Evolutionary conservation across 2,329 filamentous ascomycete species (phyloP).

Genomic region (Phaeosphaeria sp.): DNA sequence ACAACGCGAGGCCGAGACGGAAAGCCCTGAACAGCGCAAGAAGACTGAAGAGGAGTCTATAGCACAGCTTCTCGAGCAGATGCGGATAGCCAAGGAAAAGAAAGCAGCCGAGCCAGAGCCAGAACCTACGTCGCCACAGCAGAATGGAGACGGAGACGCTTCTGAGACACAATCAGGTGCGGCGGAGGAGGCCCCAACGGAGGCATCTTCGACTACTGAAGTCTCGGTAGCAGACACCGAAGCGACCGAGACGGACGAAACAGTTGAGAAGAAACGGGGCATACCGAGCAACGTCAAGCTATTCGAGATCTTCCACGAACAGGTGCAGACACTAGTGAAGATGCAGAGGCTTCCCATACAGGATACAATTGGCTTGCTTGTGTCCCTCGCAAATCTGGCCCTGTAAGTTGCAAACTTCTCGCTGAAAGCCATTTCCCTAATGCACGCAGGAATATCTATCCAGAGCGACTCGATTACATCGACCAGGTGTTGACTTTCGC

Average conservation of each 20-base stretch:
- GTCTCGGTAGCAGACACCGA: slow-evolving; percentile 41
- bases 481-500: slow-evolving; percentile 93
- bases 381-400: slow-evolving; percentile 92
- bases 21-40: slow-evolving; percentile 72
- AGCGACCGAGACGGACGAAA: slow-evolving; percentile 50
- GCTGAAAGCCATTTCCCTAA: slow-evolving; percentile 27
- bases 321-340: slow-evolving; percentile 92
- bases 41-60: slow-evolving; percentile 87
- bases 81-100: slow-evolving; percentile 70
- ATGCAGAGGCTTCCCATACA: slow-evolving; percentile 90
- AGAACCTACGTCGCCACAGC: slow-evolving; percentile 26
- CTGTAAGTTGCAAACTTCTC: slow-evolving; percentile 58
- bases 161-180: slow-evolving; percentile 25
- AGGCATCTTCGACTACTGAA: slow-evolving; percentile 38
- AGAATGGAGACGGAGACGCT: slow-evolving; percentile 46
- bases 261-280: slow-evolving; percentile 56
- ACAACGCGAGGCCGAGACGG: slow-evolving; percentile 80
- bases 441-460: slow-evolving; percentile 77
- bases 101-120: slow-evolving; percentile 41
- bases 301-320: slow-evolving; percentile 96
- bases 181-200: slow-evolving; percentile 34
- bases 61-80: slow-evolving; percentile 75
- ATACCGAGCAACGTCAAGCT: slow-evolving; percentile 83
- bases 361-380: slow-evolving; percentile 90
- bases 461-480: slow-evolving; percentile 89